Evolutionary conservation across 2,329 filamentous ascomycete genomes (phyloP), one percentile per base, ranked within the genome.

Genomic region (Penicillium freii): DNA sequence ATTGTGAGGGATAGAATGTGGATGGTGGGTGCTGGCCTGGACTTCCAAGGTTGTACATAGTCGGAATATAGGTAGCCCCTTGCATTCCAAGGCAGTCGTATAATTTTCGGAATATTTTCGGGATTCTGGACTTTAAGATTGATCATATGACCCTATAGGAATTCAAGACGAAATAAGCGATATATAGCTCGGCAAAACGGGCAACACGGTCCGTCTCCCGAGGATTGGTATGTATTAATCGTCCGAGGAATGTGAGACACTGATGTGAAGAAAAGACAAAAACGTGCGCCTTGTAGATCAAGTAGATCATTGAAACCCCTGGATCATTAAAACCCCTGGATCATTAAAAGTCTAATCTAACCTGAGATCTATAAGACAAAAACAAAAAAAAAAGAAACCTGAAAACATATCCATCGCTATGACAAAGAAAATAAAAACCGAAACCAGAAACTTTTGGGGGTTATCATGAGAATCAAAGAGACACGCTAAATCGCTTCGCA

Each of bases 401-500:
- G 10, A 51, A 33, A 42, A 17, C 11, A 36, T 23, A 47, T 40
- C 25, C 27, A 31, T 31, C 34, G 33, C 33, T 7, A 11, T 49
- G n/a, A 42, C 36, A 34, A 34, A 34, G 33, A 39, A 38, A 9
- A 45, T 11, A 23, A 34, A 34, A 51, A 39, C 7, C 15, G 27
- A 34, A 23, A 36, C 27, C 44, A 57, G 55, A 34, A 34, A 62
- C 58, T 65, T 65, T 65, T 65, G 39, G 21, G 44, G n/a, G 27
- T 40, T 40, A 33, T 47, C 49, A 53, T 38, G 19, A 49, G 50
- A 50, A 53, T 31, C 45, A 54, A 54, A 34, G 25, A 58, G 21
- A 52, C 52, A 62, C 60, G 62, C 62, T 65, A 47, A 51, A 65
- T 60, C 63, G 63, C 62, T 63, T 58, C 45, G 51, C 42, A 57